phyloP scores from a whole-genome alignment of 371 early-diverging fungal genomes.

The Mortierella sp. region DNA sequence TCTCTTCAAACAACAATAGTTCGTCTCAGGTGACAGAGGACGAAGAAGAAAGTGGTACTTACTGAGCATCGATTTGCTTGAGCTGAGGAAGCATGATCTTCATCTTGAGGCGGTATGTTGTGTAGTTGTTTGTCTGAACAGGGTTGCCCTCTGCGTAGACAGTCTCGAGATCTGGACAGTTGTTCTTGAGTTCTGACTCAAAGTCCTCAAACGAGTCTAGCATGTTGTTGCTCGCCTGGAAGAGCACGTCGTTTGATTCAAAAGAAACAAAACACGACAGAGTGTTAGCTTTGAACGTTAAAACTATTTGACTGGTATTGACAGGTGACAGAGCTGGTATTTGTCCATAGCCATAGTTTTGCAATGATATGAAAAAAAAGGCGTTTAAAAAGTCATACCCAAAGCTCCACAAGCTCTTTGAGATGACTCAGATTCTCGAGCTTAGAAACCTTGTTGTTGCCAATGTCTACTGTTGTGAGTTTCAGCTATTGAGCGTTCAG shows the following conservation, averaged over 20 bases:
- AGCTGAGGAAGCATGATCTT: constrained; percentile 86
- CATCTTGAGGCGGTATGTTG: constrained; percentile 91
- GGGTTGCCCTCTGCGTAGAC: constrained; percentile 98
- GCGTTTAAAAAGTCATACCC: constrained; percentile 65
- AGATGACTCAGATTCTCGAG: constrained; percentile 83
- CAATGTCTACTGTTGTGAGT: constrained; percentile 83
- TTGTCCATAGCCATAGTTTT: neutral
- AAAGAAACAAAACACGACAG: constrained; percentile 1
- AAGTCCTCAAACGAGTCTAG: constrained; percentile 84
- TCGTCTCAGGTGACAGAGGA: too few relatives aligned
- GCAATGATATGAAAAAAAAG: neutral
- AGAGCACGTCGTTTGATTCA: too few relatives aligned
- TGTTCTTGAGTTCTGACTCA: constrained; percentile 72
- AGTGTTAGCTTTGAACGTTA: neutral
- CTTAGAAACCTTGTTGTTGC: constrained; percentile 81
- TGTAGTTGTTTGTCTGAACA: constrained; percentile 76
- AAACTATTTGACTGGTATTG: neutral
- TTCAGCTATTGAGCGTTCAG: constrained; percentile 57
- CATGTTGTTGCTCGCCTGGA: constrained; percentile 82
- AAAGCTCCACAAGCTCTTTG: constrained; percentile 84
- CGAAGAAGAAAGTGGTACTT: constrained; percentile 12
- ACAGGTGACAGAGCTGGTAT: neutral
- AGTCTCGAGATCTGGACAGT: constrained; percentile 72
- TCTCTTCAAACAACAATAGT: too few relatives aligned
- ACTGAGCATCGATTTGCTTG: constrained; percentile 90